phyloP scores from a whole-genome alignment of 805 yeast genomes.

The Isabelozyma heimii region DNA sequence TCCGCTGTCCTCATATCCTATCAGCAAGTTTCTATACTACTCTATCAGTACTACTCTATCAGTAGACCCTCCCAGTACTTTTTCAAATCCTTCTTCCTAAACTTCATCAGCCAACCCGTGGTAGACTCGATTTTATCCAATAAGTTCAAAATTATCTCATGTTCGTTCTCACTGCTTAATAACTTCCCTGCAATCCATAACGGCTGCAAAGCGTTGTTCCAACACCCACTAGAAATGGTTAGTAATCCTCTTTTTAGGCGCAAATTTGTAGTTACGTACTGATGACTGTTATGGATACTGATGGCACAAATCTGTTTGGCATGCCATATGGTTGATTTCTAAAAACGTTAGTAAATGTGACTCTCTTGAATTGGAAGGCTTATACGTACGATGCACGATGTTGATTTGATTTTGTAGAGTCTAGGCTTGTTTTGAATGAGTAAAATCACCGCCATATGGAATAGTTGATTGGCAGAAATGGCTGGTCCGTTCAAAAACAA shows the following conservation, averaged over 20 bases:
- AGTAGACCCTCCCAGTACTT: conserved; percentile 17
- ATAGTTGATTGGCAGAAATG: conserved; percentile 34
- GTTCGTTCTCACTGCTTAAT: conserved; percentile 22
- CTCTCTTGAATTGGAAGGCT: background rate
- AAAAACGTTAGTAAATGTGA: conserved; percentile 2
- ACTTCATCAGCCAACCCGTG: conserved; percentile 31
- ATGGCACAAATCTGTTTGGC: conserved; percentile 39
- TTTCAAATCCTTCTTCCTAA: conserved; percentile 21
- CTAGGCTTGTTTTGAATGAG: conserved; percentile 41
- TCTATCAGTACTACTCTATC: background rate
- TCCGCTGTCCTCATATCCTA: too few relatives aligned
- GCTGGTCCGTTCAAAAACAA: conserved; percentile 36
- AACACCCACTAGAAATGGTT: conserved; percentile 15
- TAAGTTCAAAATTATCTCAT: conserved; percentile 13
- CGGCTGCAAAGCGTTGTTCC: conserved; percentile 24
- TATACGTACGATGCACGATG: conserved; percentile 5
- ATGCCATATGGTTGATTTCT: conserved; percentile 34
- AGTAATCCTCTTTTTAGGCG: background rate
- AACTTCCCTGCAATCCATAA: conserved; percentile 24
- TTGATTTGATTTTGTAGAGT: conserved; percentile 19
- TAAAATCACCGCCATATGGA: conserved; percentile 36
- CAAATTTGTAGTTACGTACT: conserved; percentile 3
- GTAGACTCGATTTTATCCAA: conserved; percentile 20
- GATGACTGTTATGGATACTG: conserved; percentile 24
- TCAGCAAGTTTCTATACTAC: too few relatives aligned